Conservation (phyloP, 257 asterid genomes). For the Galeopsis tetrahit region DNA sequence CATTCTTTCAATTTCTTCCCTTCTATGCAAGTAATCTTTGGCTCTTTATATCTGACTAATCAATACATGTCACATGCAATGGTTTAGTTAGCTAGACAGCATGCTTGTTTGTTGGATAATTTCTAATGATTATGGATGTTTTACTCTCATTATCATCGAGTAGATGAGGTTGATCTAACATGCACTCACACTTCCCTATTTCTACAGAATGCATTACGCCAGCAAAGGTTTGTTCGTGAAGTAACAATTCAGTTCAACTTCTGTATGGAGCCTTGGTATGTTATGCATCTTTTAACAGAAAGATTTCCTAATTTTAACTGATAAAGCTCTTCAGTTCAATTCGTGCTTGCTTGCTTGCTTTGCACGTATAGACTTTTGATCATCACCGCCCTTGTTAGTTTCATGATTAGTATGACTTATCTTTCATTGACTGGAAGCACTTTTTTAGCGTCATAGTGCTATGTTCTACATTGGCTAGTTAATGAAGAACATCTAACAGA, state of each 20-base stretch:
- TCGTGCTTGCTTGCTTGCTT: neutral
- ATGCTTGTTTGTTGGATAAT: neutral
- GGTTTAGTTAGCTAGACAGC: conserved; percentile 4
- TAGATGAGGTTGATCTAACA: conserved; percentile 30
- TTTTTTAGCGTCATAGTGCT: conserved; percentile 14
- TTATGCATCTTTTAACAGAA: conserved; percentile 8
- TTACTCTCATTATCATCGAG: conserved; percentile 22
- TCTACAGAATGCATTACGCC: conserved; percentile 83
- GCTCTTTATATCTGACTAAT: conserved; percentile 4
- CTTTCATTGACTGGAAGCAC: conserved; percentile 21
- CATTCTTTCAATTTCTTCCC: conserved; percentile 7
- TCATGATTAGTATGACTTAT: neutral
- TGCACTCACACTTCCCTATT: neutral
- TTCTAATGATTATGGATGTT: conserved; percentile 25
- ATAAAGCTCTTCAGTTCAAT: conserved; percentile 5
- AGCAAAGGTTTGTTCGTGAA: conserved; percentile 92
- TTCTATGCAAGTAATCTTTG: neutral
- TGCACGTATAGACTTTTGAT: neutral
- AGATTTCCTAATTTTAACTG: conserved; percentile 19
- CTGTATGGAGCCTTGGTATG: conserved; percentile 99
- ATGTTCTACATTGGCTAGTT: neutral
- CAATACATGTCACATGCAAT: conserved; percentile 8
- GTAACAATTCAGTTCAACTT: conserved; percentile 88
- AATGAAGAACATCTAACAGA: neutral
- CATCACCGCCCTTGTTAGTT: neutral